Evolutionary conservation across 2,329 filamentous ascomycete species (phyloP).

Genomic region (Didymellaceae sp.): DNA sequence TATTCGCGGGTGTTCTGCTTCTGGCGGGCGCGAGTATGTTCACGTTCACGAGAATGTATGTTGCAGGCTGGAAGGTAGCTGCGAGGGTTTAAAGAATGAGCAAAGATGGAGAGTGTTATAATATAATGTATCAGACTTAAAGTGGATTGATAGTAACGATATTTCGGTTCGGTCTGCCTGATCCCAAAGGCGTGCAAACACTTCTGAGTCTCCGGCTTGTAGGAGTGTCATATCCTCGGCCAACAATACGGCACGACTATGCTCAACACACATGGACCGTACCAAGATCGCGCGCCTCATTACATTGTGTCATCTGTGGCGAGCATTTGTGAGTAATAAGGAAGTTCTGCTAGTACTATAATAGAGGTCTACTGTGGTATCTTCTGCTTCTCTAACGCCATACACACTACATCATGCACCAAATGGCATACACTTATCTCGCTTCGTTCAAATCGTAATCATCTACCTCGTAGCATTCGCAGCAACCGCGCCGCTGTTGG

Average conservation of each 20-base stretch:
- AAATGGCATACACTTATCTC: neutral
- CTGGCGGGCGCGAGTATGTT: constrained; percentile 50
- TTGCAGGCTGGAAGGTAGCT: constrained; percentile 36
- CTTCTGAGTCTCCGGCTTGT: too few relatives aligned
- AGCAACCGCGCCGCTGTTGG: constrained; percentile 16
- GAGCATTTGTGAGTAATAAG: neutral
- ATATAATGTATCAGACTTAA: too few relatives aligned
- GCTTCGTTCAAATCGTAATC: too few relatives aligned
- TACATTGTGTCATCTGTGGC: too few relatives aligned
- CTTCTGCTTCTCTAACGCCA: neutral
- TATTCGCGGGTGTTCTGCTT: constrained; percentile 68
- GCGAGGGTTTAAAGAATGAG: constrained; percentile 9
- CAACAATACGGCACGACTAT: too few relatives aligned
- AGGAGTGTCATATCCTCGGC: too few relatives aligned
- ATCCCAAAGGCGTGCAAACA: too few relatives aligned
- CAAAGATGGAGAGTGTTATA: neutral
- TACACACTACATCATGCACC: neutral
- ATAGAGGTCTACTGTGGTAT: neutral
- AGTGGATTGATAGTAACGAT: too few relatives aligned
- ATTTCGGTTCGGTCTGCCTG: too few relatives aligned
- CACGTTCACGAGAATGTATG: constrained; percentile 33
- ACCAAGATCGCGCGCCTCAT: too few relatives aligned
- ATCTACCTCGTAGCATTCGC: neutral
- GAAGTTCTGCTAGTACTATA: neutral
- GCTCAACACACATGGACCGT: too few relatives aligned